Conservation (phyloP, 2,329 filamentous ascomycete genomes). For the Ophiognomonia clavigignenti-juglandacearum region DNA sequence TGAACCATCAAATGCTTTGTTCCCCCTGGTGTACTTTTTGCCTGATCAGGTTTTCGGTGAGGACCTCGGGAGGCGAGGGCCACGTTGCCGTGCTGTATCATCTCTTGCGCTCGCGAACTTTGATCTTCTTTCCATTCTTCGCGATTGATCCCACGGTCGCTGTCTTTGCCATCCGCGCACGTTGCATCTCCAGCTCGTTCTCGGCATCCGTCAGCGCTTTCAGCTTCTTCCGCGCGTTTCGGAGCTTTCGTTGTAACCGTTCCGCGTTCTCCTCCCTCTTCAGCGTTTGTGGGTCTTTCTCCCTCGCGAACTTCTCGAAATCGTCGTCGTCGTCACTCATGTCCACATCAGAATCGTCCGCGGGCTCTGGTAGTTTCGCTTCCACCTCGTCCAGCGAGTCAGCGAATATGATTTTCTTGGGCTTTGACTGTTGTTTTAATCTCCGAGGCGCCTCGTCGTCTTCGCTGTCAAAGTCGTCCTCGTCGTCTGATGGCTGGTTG, state of each 20-base stretch:
- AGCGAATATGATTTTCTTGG: constrained; percentile 49
- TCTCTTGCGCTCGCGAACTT: constrained; percentile 58
- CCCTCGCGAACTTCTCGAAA: constrained; percentile 4
- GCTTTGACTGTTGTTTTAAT: constrained; percentile 15
- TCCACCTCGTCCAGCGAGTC: constrained; percentile 31
- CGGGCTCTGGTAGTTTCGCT: constrained; percentile 21
- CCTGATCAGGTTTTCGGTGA: no score
- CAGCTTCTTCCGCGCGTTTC: constrained; percentile 48
- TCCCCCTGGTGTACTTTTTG: constrained; percentile 19
- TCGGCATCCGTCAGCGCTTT: constrained; percentile 51
- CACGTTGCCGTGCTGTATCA: constrained; percentile 27
- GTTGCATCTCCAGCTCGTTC: constrained; percentile 51
- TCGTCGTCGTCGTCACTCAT: constrained; percentile 30
- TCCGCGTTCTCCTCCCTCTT: constrained; percentile 35
- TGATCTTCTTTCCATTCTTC: constrained; percentile 57
- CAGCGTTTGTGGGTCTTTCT: constrained; percentile 26
- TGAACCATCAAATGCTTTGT: background rate
- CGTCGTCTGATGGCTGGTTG: constrained; percentile 25
- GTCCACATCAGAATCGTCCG: constrained; percentile 25
- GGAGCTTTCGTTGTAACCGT: constrained; percentile 44
- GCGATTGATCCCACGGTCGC: constrained; percentile 55
- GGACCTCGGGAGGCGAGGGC: no score
- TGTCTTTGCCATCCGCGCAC: constrained; percentile 62
- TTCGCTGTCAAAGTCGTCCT: constrained; percentile 26
- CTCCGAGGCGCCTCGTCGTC: constrained; percentile 19